These are phyloP conservation scores for Tetrapisispora iriomotensis DNA, from an alignment of 805 yeast genomes.

Conservation along the genomic window DNA sequence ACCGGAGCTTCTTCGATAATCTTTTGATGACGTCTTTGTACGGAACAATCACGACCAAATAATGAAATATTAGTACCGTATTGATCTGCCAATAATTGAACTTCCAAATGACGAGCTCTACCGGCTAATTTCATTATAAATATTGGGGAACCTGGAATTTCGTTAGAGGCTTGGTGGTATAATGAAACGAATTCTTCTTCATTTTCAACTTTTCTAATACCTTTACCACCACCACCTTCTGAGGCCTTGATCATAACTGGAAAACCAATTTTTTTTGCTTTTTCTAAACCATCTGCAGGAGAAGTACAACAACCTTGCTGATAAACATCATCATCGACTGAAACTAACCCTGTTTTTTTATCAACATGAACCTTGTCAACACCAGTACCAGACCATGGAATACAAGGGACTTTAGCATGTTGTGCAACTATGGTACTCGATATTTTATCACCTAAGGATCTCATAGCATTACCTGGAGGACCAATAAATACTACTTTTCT, in stretches of 20 bases:
- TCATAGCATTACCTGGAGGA: conserved; percentile 98
- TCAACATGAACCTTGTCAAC: conserved; percentile 74
- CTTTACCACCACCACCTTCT: conserved; percentile 99
- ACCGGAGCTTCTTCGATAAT: conserved; percentile 99
- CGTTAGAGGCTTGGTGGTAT: conserved; percentile 91
- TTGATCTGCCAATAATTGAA: conserved; percentile 94
- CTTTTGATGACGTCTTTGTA: conserved; percentile 98
- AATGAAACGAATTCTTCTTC: conserved; percentile 68
- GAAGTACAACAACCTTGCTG: conserved; percentile 77
- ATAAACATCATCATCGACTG: conserved; percentile 78
- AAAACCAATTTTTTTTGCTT: conserved; percentile 84
- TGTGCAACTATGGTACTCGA: conserved; percentile 98
- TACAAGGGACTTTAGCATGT: conserved; percentile 96
- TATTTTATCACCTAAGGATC: conserved; percentile 98
- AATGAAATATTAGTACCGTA: conserved; percentile 95
- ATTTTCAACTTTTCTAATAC: conserved; percentile 89
- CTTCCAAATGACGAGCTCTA: conserved; percentile 95
- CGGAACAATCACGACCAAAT: conserved; percentile 98
- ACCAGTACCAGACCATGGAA: conserved; percentile 99
- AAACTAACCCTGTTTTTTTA: conserved; percentile 61
- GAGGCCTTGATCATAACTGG: conserved; percentile 99
- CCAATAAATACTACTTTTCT: conserved; percentile 90
- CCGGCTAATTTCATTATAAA: conserved; percentile 97
- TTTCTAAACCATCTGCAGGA: conserved; percentile 81
- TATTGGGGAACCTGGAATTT: conserved; percentile 98